Percentiles rank a stretch among this genome's conserved stretches.
Evolutionary conservation across 768 basidiomycete species (phyloP).

Genomic region (Hemileccinum rubropunctum): DNA sequence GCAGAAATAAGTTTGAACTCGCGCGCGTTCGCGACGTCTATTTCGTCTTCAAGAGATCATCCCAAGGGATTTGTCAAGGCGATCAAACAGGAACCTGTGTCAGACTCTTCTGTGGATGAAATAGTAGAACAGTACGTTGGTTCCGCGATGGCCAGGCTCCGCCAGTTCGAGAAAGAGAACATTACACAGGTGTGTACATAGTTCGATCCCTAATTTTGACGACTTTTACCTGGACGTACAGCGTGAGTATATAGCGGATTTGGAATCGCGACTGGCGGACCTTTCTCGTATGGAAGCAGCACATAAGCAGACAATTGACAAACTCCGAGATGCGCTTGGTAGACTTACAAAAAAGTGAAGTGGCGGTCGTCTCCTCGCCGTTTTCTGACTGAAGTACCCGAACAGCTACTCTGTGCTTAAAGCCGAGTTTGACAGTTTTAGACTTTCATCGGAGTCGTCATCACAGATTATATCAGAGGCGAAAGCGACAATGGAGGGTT

Average conservation of each 20-base stretch:
- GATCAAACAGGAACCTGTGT: slow-evolving; percentile 6
- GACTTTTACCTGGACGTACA: not conserved
- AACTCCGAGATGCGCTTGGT: slow-evolving; percentile 15
- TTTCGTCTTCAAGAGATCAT: slow-evolving; percentile 6
- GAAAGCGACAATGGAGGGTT: slow-evolving; percentile 23
- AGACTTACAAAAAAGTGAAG: slow-evolving; percentile 21
- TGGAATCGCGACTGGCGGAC: slow-evolving; percentile 18
- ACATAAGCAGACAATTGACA: slow-evolving; percentile 15
- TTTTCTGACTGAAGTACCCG: not conserved
- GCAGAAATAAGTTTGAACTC: slow-evolving; percentile 8
- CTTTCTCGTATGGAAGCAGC: slow-evolving; percentile 12
- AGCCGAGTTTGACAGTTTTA: slow-evolving; percentile 28
- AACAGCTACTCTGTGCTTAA: slow-evolving; percentile 31
- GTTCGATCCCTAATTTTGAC: not conserved
- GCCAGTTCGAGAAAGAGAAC: slow-evolving; percentile 9
- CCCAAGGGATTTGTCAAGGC: slow-evolving; percentile 4
- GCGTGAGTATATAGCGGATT: slow-evolving; percentile 17
- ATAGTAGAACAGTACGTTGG: slow-evolving; percentile 1
- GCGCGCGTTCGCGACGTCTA: slow-evolving; percentile 1
- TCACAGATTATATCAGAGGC: slow-evolving; percentile 23
- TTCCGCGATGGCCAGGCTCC: not conserved
- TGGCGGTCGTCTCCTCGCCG: not conserved
- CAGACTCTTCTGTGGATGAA: not conserved
- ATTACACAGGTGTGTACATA: slow-evolving; percentile 9
- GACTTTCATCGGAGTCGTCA: slow-evolving; percentile 21